Evolutionary conservation across 2,329 filamentous ascomycete species (phyloP).

Genomic region (Uncinocarpus reesii): DNA sequence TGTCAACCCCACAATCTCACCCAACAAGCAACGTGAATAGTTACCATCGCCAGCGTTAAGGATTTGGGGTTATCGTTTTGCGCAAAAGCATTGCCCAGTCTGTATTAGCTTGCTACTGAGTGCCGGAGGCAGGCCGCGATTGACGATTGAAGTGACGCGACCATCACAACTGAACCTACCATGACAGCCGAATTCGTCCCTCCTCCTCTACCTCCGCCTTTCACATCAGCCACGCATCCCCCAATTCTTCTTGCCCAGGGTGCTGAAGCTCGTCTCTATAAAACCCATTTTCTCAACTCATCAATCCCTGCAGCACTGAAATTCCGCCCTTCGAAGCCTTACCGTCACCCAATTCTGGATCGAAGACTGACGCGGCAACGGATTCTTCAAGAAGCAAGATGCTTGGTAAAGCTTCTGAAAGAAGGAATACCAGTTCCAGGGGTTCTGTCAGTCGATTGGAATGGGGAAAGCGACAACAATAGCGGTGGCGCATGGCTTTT

Average conservation of each 20-base stretch:
- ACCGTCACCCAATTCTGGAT: slow-evolving; percentile 84
- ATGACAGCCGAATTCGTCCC: slow-evolving; percentile 25
- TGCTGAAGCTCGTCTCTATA: slow-evolving; percentile 90
- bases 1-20: no score
- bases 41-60: no score
- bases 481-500: slow-evolving; percentile 68
- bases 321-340: slow-evolving; percentile 80
- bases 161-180: slow-evolving; percentile 4
- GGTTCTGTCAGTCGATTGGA: slow-evolving; percentile 58
- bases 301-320: slow-evolving; percentile 68
- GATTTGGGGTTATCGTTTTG: no score
- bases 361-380: slow-evolving; percentile 74
- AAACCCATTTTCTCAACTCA: slow-evolving; percentile 65
- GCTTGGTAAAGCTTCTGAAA: slow-evolving; percentile 64
- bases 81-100: no score
- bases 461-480: slow-evolving; percentile 26
- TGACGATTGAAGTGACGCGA: not conserved
- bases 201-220: slow-evolving; percentile 50
- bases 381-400: slow-evolving; percentile 77
- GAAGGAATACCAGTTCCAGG: slow-evolving; percentile 75
- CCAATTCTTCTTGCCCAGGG: slow-evolving; percentile 79
- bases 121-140: not conserved
- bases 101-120: no score
- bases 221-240: slow-evolving; percentile 44
- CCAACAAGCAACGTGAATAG: no score